These are phyloP conservation scores for Magnolia kwangsiensis DNA, from an alignment of 164 flowering plant genomes.

Conservation along the genomic window DNA sequence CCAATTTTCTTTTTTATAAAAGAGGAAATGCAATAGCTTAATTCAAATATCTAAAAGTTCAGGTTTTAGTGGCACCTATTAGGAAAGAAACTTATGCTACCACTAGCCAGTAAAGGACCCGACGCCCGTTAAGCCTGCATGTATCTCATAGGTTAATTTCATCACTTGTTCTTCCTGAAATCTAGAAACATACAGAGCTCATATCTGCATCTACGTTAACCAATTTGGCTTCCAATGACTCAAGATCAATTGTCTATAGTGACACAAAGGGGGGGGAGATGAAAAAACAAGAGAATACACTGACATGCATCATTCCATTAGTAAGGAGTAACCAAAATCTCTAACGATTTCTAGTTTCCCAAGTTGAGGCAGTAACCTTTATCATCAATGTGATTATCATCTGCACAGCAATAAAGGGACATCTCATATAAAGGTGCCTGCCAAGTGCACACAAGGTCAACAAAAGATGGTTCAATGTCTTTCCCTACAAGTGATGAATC, in stretches of 20 bases:
- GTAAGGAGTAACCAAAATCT: background rate
- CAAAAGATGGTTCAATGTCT: constrained; percentile 32
- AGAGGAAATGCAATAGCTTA: background rate
- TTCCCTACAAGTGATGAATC: constrained; percentile 5
- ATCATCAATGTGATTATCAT: constrained; percentile 11
- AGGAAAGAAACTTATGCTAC: background rate
- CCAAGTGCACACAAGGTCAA: constrained; percentile 74
- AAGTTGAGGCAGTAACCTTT: constrained; percentile 36
- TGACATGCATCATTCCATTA: background rate
- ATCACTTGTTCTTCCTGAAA: background rate
- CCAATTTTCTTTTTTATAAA: too few species aligned
- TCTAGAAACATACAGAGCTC: background rate
- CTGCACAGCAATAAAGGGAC: constrained; percentile 30
- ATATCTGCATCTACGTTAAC: background rate
- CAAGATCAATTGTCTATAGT: background rate
- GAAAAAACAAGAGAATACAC: background rate
- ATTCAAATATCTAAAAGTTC: background rate
- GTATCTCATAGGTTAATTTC: background rate
- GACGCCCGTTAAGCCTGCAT: background rate
- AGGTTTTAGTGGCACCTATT: background rate
- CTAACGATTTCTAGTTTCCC: background rate
- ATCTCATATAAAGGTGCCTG: constrained; percentile 82
- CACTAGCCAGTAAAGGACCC: background rate
- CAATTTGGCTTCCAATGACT: background rate
- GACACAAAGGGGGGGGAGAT: background rate